Evolutionary conservation across 352 stramenopile species (phyloP), one percentile per base, ranked within the genome.

Genomic region (Phytophthora foliorum): DNA sequence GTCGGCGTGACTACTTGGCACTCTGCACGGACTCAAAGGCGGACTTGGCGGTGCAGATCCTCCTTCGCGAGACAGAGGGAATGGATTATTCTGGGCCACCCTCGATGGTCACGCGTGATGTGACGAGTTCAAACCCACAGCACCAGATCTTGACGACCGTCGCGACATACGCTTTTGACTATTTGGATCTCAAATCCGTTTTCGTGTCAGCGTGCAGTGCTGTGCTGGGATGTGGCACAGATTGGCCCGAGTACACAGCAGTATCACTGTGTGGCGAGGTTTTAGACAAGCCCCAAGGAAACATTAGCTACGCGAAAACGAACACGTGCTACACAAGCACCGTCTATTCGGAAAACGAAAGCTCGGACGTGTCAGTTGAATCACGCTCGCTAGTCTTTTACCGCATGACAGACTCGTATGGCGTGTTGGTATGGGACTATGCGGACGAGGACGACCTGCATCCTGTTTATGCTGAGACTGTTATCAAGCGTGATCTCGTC

Each of bases 141-240:
- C 55, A 78, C 54, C 80, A 86, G 53, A 75, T 75, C 25, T 67
- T 82, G n/a, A 89, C 80, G 0, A 79, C 80, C 14, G 68, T 82
- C 14, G 74, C 70, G 11, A 72, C 78, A 6, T 89, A 88, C 53
- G 67, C 80, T 24, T 82, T 91, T 57, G 76, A 88, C 36, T 75
- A 65, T 42, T 32, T 84, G 10, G 77, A 91, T 63, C 57, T 89
- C 11, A 67, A 67, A 32, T 57, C 48, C 5, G 70, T 84, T 17
- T 89, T 91, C 41, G 51, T 75, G 19, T 76, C 77, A 7, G 72
- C 77, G 10, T 86, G 78, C 32, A 55, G 55, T 29, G 78, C 74
- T 27, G 78, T 89, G 25, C 63, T 79, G 22, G 80, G 76, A 6
- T 75, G 69, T 44, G 75, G 76, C 11, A 74, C 67, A 29, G 68